Evolutionary conservation across 768 basidiomycete genomes (phyloP).

Genomic region (Leccinum truebloodii): DNA sequence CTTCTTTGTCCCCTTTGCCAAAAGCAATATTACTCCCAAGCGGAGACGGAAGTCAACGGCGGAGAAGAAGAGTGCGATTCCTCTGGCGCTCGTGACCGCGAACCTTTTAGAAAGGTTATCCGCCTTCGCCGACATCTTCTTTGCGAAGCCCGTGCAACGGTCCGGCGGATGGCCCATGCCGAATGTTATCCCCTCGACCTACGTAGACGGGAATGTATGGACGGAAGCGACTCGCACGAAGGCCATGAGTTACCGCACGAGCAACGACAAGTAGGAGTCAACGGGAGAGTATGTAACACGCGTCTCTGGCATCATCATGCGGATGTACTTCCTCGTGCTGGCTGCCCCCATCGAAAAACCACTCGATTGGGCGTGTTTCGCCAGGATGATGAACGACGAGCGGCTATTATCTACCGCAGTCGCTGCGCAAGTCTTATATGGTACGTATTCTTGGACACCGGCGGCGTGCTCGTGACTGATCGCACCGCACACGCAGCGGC

Average conservation of each 20-base stretch:
- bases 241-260: constrained; percentile 57
- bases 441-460: constrained; percentile 36
- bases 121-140: constrained; percentile 73
- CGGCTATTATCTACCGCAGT: constrained; percentile 55
- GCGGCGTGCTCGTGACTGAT: constrained; percentile 9
- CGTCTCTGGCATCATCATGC: constrained; percentile 69
- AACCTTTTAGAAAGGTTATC: constrained; percentile 62
- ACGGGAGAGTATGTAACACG: constrained; percentile 63
- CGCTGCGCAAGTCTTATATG: constrained; percentile 67
- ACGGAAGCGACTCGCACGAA: constrained; percentile 43
- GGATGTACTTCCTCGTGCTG: constrained; percentile 83
- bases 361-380: constrained; percentile 65
- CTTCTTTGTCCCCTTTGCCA: constrained; percentile 82
- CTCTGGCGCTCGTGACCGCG: constrained; percentile 72
- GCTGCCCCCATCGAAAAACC: constrained; percentile 42
- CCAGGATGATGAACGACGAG: constrained; percentile 56
- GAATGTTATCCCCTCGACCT: constrained; percentile 50
- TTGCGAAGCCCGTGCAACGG: constrained; percentile 81
- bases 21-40: constrained; percentile 87
- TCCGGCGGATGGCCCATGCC: constrained; percentile 90
- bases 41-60: constrained; percentile 90
- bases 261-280: constrained; percentile 50
- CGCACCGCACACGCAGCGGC: constrained; percentile 52
- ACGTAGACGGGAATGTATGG: constrained; percentile 53
- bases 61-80: constrained; percentile 80